Conservation (phyloP, 2,329 filamentous ascomycete species). For the Fusarium nygamai region DNA sequence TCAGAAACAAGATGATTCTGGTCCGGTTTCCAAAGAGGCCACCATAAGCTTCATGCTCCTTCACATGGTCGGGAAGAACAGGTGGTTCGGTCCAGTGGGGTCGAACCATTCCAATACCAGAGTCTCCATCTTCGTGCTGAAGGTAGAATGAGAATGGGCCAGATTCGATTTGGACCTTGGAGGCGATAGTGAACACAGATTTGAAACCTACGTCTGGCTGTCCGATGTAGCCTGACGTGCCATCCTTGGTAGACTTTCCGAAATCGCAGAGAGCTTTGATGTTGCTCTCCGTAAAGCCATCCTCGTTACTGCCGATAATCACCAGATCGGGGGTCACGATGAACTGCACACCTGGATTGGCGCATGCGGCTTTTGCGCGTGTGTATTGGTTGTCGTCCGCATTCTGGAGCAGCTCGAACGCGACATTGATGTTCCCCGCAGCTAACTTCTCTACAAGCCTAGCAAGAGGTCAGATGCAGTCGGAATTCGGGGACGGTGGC, state of each 20-base stretch:
- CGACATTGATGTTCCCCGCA: neutral
- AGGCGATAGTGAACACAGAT: neutral
- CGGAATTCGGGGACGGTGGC: rapidly evolving
- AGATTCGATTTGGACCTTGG: neutral
- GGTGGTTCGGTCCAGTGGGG: neutral
- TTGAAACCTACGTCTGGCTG: neutral
- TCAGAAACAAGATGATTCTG: neutral
- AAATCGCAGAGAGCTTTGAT: neutral
- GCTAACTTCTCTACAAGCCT: neutral
- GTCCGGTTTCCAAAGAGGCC: neutral
- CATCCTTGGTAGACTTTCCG: neutral
- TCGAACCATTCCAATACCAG: neutral
- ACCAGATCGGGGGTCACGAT: neutral
- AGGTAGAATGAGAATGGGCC: neutral
- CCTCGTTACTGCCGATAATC: neutral
- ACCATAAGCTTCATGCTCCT: neutral
- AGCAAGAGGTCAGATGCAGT: neutral
- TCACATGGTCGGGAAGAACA: neutral
- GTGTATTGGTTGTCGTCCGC: neutral
- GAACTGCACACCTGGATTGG: neutral
- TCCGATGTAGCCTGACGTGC: neutral
- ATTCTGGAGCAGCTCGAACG: neutral
- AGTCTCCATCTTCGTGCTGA: neutral
- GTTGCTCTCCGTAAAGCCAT: neutral
- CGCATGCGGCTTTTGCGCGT: neutral